These are phyloP conservation scores for Cordyceps cicadae DNA, from an alignment of 2,329 filamentous ascomycete species.

Conservation along the genomic window DNA sequence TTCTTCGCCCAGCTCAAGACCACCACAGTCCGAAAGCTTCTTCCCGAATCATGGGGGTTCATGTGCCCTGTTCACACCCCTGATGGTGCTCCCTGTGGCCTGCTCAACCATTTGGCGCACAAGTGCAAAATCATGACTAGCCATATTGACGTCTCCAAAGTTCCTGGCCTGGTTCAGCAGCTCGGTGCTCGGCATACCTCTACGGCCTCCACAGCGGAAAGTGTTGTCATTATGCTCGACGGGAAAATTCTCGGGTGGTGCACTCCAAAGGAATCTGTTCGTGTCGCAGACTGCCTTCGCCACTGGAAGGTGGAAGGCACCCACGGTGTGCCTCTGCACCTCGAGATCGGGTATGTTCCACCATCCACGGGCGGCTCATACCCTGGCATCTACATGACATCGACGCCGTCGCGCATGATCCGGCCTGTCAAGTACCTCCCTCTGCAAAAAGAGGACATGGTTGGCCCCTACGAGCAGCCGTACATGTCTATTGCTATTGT, in stretches of 20 bases:
- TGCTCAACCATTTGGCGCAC: slow-evolving; percentile 91
- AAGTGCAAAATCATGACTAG: slow-evolving; percentile 85
- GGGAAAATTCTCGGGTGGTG: slow-evolving; percentile 88
- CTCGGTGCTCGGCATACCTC: slow-evolving; percentile 71
- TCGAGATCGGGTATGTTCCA: slow-evolving; percentile 90
- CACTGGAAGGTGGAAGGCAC: slow-evolving; percentile 92
- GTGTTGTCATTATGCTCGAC: slow-evolving; percentile 82
- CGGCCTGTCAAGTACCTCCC: slow-evolving; percentile 88
- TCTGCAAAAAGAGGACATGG: slow-evolving; percentile 74
- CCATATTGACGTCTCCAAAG: slow-evolving; percentile 61
- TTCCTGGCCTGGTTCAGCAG: slow-evolving; percentile 67
- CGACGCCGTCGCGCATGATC: slow-evolving; percentile 76
- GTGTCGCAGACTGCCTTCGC: slow-evolving; percentile 77
- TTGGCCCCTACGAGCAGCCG: slow-evolving; percentile 91
- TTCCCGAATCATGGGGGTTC: slow-evolving; percentile 97
- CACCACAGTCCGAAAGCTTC: slow-evolving; percentile 87
- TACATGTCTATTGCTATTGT: slow-evolving; percentile 97
- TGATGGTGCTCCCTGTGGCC: slow-evolving; percentile 87
- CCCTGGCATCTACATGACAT: slow-evolving; percentile 90
- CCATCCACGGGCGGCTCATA: slow-evolving; percentile 88
- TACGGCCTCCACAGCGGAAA: slow-evolving; percentile 72
- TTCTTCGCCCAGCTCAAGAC: slow-evolving; percentile 98
- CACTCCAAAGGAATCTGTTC: slow-evolving; percentile 69
- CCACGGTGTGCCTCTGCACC: slow-evolving; percentile 68
- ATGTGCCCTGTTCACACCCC: slow-evolving; percentile 95